A percentile compares a stretch with the other conserved stretches of the same genome.
Evolutionary conservation across 2,329 filamentous ascomycete genomes (phyloP).

Genomic region (Penicillium paneum): DNA sequence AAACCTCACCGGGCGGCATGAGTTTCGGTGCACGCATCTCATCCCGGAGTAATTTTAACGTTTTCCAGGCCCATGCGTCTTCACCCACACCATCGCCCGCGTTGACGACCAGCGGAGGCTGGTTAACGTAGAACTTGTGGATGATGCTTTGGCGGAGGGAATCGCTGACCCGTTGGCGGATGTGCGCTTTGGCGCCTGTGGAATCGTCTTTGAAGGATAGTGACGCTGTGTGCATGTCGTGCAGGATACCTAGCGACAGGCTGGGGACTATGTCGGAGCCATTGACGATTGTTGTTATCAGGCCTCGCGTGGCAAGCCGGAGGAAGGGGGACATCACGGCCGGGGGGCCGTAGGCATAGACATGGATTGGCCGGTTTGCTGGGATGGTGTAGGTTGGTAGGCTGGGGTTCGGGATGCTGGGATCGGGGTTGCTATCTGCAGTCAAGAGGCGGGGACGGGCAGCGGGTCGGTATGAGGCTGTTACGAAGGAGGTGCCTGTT

Average conservation of each 20-base stretch:
- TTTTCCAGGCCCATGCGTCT: conserved; percentile 65
- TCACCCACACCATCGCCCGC: conserved; percentile 56
- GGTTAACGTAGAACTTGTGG: conserved; percentile 58
- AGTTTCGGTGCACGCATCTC: conserved; percentile 69
- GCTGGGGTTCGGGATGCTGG: conserved; percentile 8
- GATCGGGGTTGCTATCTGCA: conserved; percentile 22
- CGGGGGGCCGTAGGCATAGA: conserved; percentile 74
- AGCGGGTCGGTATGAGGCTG: conserved; percentile 44
- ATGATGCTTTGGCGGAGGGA: conserved; percentile 61
- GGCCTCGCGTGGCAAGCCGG: conserved; percentile 65
- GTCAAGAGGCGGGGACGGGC: conserved; percentile 42
- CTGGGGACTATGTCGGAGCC: conserved; percentile 71
- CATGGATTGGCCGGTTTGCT: conserved; percentile 67
- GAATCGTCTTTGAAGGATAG: conserved; percentile 71
- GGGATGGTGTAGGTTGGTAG: conserved; percentile 54
- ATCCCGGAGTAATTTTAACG: conserved; percentile 63
- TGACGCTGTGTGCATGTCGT: conserved; percentile 70
- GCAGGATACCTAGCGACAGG: conserved; percentile 68
- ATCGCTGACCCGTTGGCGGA: conserved; percentile 64
- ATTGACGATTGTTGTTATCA: conserved; percentile 72
- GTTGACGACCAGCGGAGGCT: conserved; percentile 43
- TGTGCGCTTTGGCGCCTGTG: conserved; percentile 63
- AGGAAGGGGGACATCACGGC: conserved; percentile 69
- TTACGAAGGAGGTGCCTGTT: conserved; percentile 60
- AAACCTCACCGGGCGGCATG: conserved; percentile 72